Conservation (phyloP, 495 filamentous ascomycete species). For the Podospora appendiculata region DNA sequence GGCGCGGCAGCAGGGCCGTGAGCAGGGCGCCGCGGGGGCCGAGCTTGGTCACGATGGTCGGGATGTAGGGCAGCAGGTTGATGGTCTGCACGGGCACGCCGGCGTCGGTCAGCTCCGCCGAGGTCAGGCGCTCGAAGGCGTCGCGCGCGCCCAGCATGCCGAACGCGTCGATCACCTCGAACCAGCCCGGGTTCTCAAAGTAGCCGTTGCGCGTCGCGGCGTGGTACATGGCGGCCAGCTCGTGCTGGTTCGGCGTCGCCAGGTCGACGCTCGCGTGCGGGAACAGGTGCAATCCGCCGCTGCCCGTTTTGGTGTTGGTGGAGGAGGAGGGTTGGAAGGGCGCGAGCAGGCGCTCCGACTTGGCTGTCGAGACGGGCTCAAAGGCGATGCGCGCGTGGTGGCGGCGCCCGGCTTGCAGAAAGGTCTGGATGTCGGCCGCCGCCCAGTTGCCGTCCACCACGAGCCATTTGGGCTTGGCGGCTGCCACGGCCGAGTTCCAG, state of each 20-base stretch:
- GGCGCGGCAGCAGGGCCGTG: constrained; percentile 56
- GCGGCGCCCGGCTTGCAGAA: constrained; percentile 49
- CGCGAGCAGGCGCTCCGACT: constrained; percentile 63
- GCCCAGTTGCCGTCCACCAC: constrained; percentile 82
- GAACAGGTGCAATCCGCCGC: constrained; percentile 37
- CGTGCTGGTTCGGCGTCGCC: constrained; percentile 72
- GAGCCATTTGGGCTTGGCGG: constrained; percentile 58
- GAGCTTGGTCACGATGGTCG: constrained; percentile 76
- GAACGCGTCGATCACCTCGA: constrained; percentile 67
- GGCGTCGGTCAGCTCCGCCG: constrained; percentile 55
- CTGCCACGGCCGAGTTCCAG: constrained; percentile 53
- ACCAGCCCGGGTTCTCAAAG: constrained; percentile 68
- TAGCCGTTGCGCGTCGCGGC: constrained; percentile 54
- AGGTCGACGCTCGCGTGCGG: constrained; percentile 60
- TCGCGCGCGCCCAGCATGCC: constrained; percentile 53
- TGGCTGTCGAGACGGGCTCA: constrained; percentile 83
- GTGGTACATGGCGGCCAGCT: constrained; percentile 68
- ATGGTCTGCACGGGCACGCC: constrained; percentile 78
- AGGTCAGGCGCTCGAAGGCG: constrained; percentile 55
- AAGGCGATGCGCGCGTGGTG: constrained; percentile 59
- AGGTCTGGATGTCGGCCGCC: constrained; percentile 49
- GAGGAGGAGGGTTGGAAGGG: constrained; percentile 12
- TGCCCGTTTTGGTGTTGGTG: constrained; percentile 2
- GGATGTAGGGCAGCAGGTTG: constrained; percentile 79
- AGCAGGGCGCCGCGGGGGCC: constrained; percentile 73